A percentile compares a stretch with the other conserved stretches of the same genome.
Evolutionary conservation across 1,284 basidiomycete genomes (phyloP).

Genomic region (Cerrena zonata): DNA sequence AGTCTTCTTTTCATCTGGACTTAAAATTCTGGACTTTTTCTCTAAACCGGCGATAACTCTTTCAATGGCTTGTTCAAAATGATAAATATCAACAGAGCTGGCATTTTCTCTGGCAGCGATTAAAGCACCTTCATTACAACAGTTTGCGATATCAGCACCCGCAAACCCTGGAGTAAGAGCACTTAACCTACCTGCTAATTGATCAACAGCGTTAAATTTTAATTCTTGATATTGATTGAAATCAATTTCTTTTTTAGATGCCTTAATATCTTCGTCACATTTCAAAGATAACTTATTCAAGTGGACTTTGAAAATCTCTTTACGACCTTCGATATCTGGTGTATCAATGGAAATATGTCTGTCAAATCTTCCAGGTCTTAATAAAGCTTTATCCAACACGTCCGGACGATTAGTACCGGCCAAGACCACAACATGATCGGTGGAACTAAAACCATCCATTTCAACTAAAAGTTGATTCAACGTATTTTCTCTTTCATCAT

Average conservation of each 20-base stretch:
- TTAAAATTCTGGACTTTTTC: constrained; percentile 89
- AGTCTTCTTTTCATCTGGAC: constrained; percentile 95
- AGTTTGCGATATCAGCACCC: constrained; percentile 97
- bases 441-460: constrained; percentile 98
- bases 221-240: constrained; percentile 66
- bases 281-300: constrained; percentile 64
- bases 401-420: constrained; percentile 97
- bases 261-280: too few species aligned
- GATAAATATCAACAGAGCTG: constrained; percentile 74
- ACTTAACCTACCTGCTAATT: constrained; percentile 85
- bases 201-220: constrained; percentile 51
- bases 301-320: constrained; percentile 93
- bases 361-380: constrained; percentile 97
- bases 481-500: constrained; percentile 96
- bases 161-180: constrained; percentile 97
- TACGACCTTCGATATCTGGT: constrained; percentile 89
- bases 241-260: too few species aligned
- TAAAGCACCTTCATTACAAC: constrained; percentile 95
- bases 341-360: constrained; percentile 93
- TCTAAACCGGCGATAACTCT: constrained; percentile 96
- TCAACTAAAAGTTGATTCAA: constrained; percentile 97
- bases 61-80: constrained; percentile 98
- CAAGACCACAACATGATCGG: constrained; percentile 93
- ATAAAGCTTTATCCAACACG: constrained; percentile 90
- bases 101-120: constrained; percentile 87